A percentile compares a stretch with the other conserved stretches of the same genome.
Conservation (phyloP, 148 eudicot genomes). For the Fallopia convolvulus region DNA sequence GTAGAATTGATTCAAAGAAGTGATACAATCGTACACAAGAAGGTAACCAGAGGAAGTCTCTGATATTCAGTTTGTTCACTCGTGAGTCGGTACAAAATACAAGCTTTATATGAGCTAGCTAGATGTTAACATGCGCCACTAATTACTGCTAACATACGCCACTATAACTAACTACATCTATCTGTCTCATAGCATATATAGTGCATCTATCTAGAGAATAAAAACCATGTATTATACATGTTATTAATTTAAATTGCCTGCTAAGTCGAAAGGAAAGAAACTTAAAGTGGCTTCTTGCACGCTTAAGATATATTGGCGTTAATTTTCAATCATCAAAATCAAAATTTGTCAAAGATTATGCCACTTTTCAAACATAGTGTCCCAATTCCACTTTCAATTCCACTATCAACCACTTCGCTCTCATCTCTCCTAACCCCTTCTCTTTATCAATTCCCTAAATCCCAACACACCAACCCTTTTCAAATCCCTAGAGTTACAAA, state of each 20-base stretch:
- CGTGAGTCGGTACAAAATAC: too few species aligned
- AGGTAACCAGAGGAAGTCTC: too few species aligned
- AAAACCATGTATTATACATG: background rate
- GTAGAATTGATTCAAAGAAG: too few species aligned
- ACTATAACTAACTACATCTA: too few species aligned
- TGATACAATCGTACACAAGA: too few species aligned
- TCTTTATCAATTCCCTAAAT: slow-evolving; percentile 20
- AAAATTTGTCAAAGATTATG: background rate
- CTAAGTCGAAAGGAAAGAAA: background rate
- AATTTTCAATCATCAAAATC: background rate
- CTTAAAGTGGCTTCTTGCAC: background rate
- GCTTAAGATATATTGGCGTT: background rate
- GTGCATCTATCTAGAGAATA: too few species aligned
- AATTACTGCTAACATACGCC: too few species aligned
- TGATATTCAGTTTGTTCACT: too few species aligned
- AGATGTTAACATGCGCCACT: too few species aligned
- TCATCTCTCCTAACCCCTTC: slow-evolving; percentile 1
- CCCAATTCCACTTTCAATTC: background rate
- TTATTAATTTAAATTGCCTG: background rate
- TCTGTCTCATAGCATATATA: too few species aligned
- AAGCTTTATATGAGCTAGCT: too few species aligned
- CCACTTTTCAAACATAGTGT: background rate
- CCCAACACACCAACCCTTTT: background rate
- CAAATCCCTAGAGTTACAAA: background rate
- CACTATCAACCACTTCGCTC: background rate